Evolutionary conservation across 2,329 filamentous ascomycete genomes (phyloP), one percentile per base, ranked within the genome.

Genomic region (Sporothrix variecibatus): DNA sequence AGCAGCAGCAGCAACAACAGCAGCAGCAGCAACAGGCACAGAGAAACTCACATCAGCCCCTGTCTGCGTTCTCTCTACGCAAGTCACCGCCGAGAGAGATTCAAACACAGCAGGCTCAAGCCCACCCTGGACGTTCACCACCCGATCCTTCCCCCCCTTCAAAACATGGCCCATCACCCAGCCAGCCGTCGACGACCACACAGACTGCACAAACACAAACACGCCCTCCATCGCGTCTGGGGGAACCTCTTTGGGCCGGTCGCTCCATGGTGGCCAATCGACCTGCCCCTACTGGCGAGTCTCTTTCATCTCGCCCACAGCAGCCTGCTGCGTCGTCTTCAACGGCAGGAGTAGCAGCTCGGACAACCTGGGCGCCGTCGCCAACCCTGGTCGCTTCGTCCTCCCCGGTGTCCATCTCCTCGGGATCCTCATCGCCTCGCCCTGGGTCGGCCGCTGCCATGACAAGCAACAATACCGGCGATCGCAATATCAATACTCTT

Each of bases 391-490:
- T 23, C n/a, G 43, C 43, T 2, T n/a, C 65, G 26, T 68, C 65
- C 15, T 51, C 65, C 26, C 65, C 65, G 6, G 15, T 68, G 40
- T 68, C 65, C 43, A 26, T 68, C 43, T 68, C 65, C 2, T 68
- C 65, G 2, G 65, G 43, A 1, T 11, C n/a, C 23, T 68, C 65
- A 3, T 51, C 65, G 26, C 43, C 65, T 49, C 65, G 65, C 65
- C 26, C 43, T 8, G 17, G 26, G 9, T 68, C 65, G 7, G 23
- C 26, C 26, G 65, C 65, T 3, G 65, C 64, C 5, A 46, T 12
- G 64, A 46, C 64, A 23, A 67, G 3, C 62, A 49, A 1, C 62
- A 31, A 17, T 8, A 34, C 26, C 6, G 26, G 65, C 43, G 23
- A 51, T 34, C 26, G 17, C 43, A 31, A 51, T n/a, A 31, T 6